Evolutionary conservation across 1,284 basidiomycete species (phyloP).

Genomic region (Psilocybe mexicana): DNA sequence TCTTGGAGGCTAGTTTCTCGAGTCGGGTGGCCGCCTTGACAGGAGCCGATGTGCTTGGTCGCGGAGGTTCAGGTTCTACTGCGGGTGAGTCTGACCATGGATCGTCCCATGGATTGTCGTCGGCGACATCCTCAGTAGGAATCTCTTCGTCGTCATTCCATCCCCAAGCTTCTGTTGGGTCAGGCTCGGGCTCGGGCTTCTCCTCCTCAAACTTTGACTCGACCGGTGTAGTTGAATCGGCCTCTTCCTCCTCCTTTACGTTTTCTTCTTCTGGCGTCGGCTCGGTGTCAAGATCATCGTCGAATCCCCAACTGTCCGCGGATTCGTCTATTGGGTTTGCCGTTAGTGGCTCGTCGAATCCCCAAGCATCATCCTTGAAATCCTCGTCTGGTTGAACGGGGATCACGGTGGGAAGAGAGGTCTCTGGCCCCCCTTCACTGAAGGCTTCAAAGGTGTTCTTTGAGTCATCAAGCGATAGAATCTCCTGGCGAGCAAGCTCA

Average conservation of each 20-base stretch:
- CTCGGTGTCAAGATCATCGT: slow-evolving; percentile 40
- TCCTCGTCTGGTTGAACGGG: slow-evolving; percentile 35
- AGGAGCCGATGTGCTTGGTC: slow-evolving; percentile 32
- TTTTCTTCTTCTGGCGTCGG: slow-evolving; percentile 8
- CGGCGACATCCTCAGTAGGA: slow-evolving; percentile 25
- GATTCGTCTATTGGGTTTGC: slow-evolving; percentile 29
- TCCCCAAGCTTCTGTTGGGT: slow-evolving; percentile 64
- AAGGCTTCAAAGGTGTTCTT: slow-evolving; percentile 40
- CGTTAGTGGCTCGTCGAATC: slow-evolving; percentile 32
- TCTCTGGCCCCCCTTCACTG: slow-evolving; percentile 33
- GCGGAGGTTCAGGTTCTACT: slow-evolving; percentile 23
- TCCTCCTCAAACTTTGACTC: slow-evolving; percentile 17
- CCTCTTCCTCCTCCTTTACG: slow-evolving; percentile 17
- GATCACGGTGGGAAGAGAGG: slow-evolving; percentile 30
- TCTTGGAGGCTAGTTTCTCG: slow-evolving; percentile 51
- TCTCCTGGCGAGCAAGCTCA: slow-evolving; percentile 51
- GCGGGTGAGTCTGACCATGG: slow-evolving; percentile 52
- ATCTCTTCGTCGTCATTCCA: slow-evolving; percentile 51
- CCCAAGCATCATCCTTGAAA: slow-evolving; percentile 41
- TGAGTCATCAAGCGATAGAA: slow-evolving; percentile 39
- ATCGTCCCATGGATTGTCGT: slow-evolving; percentile 51
- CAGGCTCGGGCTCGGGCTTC: slow-evolving; percentile 27
- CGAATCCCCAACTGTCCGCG: slow-evolving; percentile 26
- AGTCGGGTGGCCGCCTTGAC: slow-evolving; percentile 56
- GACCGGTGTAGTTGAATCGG: slow-evolving; percentile 16